phyloP scores from a whole-genome alignment of 2,329 filamentous ascomycete species.

The Mollisiaceae sp. region DNA sequence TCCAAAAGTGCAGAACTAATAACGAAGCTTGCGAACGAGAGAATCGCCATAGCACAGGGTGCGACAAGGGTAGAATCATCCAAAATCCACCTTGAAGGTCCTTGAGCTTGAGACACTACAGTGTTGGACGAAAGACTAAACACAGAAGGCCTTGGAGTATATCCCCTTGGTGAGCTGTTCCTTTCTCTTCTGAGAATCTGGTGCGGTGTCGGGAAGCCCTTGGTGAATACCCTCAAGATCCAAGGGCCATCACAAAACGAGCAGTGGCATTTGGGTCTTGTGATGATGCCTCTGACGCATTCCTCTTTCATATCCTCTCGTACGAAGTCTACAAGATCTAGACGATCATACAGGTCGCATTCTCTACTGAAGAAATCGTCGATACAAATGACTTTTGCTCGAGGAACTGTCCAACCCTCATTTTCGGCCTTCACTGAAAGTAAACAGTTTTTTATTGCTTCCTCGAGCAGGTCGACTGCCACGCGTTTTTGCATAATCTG shows the following conservation, averaged over 20 bases:
- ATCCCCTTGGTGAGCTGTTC: not conserved
- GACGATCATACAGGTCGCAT: not conserved
- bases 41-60: not conserved
- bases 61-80: not conserved
- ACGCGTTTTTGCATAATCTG: not conserved
- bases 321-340: not conserved
- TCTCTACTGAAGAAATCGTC: not conserved
- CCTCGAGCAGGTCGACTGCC: not conserved
- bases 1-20: not conserved
- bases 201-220: not conserved
- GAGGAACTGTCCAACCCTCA: not conserved
- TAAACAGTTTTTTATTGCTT: not conserved
- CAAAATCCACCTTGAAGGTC: not conserved
- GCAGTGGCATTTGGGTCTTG: not conserved
- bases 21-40: not conserved
- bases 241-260: not conserved
- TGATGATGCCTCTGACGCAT: not conserved
- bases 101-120: not conserved
- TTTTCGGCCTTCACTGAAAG: not conserved
- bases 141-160: not conserved
- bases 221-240: not conserved
- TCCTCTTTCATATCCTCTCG: not conserved
- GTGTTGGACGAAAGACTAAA: not conserved
- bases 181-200: not conserved
- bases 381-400: not conserved